Percentiles rank a stretch among this genome's conserved stretches.
These are phyloP conservation scores for Coemansia sp. DNA, from an alignment of 192 early-diverging fungal genomes.

Conservation along the genomic window DNA sequence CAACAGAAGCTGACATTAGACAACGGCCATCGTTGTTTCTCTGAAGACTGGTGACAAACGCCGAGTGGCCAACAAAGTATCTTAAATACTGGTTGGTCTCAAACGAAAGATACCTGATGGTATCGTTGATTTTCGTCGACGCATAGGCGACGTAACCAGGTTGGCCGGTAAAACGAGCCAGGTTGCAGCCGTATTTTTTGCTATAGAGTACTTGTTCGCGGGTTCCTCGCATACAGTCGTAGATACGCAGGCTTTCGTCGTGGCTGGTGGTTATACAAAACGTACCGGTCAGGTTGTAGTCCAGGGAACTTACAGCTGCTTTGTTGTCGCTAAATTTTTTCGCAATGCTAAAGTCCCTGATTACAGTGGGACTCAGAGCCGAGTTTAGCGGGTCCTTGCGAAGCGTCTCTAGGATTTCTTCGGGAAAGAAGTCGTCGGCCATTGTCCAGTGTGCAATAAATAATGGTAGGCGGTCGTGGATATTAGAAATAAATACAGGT, in stretches of 20 bases:
- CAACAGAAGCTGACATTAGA: slow-evolving; percentile 69
- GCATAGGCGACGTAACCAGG: slow-evolving; percentile 80
- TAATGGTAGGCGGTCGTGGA: too few relatives aligned
- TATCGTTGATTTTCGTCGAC: slow-evolving; percentile 95
- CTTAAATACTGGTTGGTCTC: slow-evolving; percentile 92
- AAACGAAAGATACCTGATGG: slow-evolving; percentile 89
- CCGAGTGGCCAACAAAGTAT: slow-evolving; percentile 89
- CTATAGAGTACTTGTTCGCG: slow-evolving; percentile 76
- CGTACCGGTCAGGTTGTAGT: slow-evolving; percentile 77
- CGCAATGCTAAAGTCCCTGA: slow-evolving; percentile 47
- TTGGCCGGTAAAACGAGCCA: slow-evolving; percentile 87
- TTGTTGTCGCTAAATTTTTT: slow-evolving; percentile 82
- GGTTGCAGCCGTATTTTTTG: slow-evolving; percentile 93
- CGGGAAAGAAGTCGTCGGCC: slow-evolving; percentile 5
- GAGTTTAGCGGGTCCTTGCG: slow-evolving; percentile 34
- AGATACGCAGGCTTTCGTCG: slow-evolving; percentile 88
- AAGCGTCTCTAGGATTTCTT: slow-evolving; percentile 21
- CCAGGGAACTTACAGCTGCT: slow-evolving; percentile 73
- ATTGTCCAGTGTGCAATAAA: neutral
- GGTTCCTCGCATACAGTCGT: slow-evolving; percentile 77
- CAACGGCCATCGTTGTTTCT: slow-evolving; percentile 68
- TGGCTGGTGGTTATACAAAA: slow-evolving; percentile 76
- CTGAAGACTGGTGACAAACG: slow-evolving; percentile 75
- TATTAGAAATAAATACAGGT: too few relatives aligned
- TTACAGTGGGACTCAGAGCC: slow-evolving; percentile 17